Evolutionary conservation across 352 stramenopile genomes (phyloP), one percentile per base, ranked within the genome.

Genomic region (Phytophthora macrochlamydospora): DNA sequence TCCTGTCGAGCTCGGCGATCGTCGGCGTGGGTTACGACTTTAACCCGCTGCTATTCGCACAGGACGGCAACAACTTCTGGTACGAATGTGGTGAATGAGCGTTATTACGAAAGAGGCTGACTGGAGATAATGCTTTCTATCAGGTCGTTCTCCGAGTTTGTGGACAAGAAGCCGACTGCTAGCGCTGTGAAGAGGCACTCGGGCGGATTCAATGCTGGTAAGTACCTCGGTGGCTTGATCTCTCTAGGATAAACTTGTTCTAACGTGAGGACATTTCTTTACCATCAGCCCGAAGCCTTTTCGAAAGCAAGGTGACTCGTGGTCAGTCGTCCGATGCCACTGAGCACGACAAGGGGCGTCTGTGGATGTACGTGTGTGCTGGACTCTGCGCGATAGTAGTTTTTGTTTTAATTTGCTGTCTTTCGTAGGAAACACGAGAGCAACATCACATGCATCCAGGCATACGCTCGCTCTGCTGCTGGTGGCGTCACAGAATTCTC

Each of bases 1-100:
- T 98, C 71, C 65, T 98, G 4, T 93, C 79, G 40, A 97, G 97
- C 56, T 85, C 93, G 35, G 80, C 81, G 58, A 75, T 98, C 4
- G 85, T 97, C 14, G 94, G 91, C 11, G 90, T 78, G 14, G 94
- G 94, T 30, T 91, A 97, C 71, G 93, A 98, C 64, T 98, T 98
- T 62, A 98, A 98, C 71, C 86, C 95, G 18, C 62, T 97, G 44
- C 62, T 98, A 29, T 98, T 98, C 62, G 78, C 81, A 28, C 78
- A 87, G 37, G 79, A 93, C 59, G 69, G 56, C 45, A 93, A 77
- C 49, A 85, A 87, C 61, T 95, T 92, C 59, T 95, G 88, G 88
- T 88, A 65, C 44, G 56, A 13, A 51, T 46, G 14, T 68, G 24
- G 58, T 57, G n/a, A 64, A 55, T 38, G 35, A 44, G 38, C 28